Base-by-base conservation (phyloP, 1,139 yeast genomes). In the Suhomyces guaymorum region DNA sequence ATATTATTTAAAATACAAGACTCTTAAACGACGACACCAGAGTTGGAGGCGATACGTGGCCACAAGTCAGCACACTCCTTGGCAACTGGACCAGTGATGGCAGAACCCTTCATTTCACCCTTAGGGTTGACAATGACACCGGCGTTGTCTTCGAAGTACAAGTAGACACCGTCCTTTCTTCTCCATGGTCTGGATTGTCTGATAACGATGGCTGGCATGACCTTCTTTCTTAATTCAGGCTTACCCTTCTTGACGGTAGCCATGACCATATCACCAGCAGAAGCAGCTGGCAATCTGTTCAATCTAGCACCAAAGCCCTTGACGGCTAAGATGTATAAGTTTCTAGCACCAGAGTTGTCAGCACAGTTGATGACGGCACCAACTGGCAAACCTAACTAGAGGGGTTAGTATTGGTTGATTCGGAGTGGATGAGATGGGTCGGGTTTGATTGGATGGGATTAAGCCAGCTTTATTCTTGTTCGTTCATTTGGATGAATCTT, bases 101-200 rank as follows among this genome's bases (percentile, higher is more conserved):
- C 98, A 59, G 98, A 94, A 77, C 99, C 99, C 83, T 94, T 94
- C 98, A 94, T 94, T 79, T 94, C 99, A 81, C 99, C 99, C 92
- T 94, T 94, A 70, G 99, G 98, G 80, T 94, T 94, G 70, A 92
- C 98, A 68, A 94, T 94, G 73, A 94, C 99, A 84, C 99, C 99
- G 55, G 99, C 99, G 70, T 94, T 94, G 79, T 94, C 99, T 83
- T 94, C 99, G 64, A 94, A 94, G 90, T 94, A 94, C 73, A 94
- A 88, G 89, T 73, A 94, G 65, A 89, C 87, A 86, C 99, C 99
- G 69, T 94, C 99, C 83, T 84, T 89, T 86, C 99, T 88, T 90
- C 99, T 90, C 99, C 99, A 94, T 61, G 99, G 94, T 82, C 92
- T 92, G 57, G 98, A 78, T 81, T 94, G 99, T 80, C 99, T 92